Conservation (phyloP, 208 protist species). For the Wallacemonas sp. region DNA sequence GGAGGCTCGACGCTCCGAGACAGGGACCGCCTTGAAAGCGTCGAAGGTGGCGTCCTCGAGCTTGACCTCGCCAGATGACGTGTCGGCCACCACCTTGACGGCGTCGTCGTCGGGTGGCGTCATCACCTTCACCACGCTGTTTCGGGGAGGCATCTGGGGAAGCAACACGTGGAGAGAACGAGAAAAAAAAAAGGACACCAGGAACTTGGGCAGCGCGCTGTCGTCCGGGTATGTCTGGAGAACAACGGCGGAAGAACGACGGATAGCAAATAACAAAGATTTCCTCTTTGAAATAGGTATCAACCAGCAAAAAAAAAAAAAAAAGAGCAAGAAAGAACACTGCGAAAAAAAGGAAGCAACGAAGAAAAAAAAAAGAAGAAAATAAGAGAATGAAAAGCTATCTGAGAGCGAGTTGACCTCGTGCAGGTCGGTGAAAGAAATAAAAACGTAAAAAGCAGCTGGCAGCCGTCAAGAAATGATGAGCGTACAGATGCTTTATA, state of each 20-base stretch:
- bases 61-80: not conserved
- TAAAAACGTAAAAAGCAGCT: too few species aligned
- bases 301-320: not conserved
- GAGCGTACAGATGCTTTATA: too few species aligned
- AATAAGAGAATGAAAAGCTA: too few species aligned
- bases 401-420: too few species aligned
- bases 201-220: not conserved
- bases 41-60: slow-evolving; percentile 20
- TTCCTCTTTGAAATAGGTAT: too few species aligned
- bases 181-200: not conserved
- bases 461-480: too few species aligned
- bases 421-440: too few species aligned
- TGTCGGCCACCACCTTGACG: not conserved
- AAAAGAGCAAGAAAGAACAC: not conserved
- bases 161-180: not conserved
- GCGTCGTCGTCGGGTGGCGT: slow-evolving; percentile 8
- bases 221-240: too few species aligned
- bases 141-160: not conserved
- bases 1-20: not conserved
- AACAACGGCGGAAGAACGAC: too few species aligned
- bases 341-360: not conserved
- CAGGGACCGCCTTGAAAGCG: slow-evolving; percentile 29
- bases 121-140: slow-evolving; percentile 10
- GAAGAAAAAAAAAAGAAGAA: not conserved
- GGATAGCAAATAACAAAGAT: too few species aligned